Evolutionary conservation across 306 rosid species (phyloP).

Genomic region (Rubus parviflorus): DNA sequence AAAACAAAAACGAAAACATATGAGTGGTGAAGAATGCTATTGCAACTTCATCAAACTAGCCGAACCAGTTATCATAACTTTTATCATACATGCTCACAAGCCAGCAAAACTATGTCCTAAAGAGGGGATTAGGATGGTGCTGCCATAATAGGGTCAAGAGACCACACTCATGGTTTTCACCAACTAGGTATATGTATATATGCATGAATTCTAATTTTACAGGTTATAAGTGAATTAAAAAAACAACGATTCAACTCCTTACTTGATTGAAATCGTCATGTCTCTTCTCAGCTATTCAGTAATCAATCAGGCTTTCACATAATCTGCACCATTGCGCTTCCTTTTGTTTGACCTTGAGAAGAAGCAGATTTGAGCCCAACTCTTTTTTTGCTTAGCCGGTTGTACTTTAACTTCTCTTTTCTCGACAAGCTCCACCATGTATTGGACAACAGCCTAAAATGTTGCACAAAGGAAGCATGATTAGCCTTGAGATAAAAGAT

Average conservation of each 20-base stretch:
- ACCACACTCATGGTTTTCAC: not conserved
- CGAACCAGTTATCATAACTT: not conserved
- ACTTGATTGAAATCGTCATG: slow-evolving; percentile 35
- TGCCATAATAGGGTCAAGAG: not conserved
- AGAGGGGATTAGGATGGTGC: slow-evolving; percentile 1
- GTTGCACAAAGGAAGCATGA: slow-evolving; percentile 29
- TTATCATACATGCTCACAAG: not conserved
- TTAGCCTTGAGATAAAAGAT: slow-evolving; percentile 7
- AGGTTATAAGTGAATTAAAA: not conserved
- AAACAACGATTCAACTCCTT: slow-evolving; percentile 27
- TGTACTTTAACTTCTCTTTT: slow-evolving; percentile 55
- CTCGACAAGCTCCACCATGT: slow-evolving; percentile 65
- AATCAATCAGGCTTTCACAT: slow-evolving; percentile 51
- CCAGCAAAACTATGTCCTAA: not conserved
- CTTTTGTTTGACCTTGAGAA: slow-evolving; percentile 72
- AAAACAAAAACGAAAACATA: not conserved
- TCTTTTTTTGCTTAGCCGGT: slow-evolving; percentile 61
- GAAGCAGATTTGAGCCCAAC: slow-evolving; percentile 78
- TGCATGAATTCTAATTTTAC: not conserved
- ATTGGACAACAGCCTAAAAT: slow-evolving; percentile 83
- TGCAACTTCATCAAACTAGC: slow-evolving; percentile 8
- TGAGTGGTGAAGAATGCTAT: slow-evolving; percentile 21
- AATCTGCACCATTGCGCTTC: slow-evolving; percentile 55
- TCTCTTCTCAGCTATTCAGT: slow-evolving; percentile 20
- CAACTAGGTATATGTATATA: not conserved